phyloP scores from a whole-genome alignment of 1,139 yeast species.

The Yamadazyma friedrichii region DNA sequence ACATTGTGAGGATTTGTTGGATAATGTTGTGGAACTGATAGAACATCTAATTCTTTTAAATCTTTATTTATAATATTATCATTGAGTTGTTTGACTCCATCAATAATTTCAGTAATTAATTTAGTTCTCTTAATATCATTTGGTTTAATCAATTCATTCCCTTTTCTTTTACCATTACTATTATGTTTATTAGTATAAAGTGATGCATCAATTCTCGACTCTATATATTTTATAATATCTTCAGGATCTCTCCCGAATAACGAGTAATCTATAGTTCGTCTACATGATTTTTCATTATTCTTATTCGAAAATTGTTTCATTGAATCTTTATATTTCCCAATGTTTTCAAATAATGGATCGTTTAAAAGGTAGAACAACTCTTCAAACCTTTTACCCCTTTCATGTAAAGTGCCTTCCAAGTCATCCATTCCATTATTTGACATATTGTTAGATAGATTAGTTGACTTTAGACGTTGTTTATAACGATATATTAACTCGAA shows the following conservation, averaged over 20 bases:
- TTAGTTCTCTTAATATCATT: constrained; percentile 9
- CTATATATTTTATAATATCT: constrained; percentile 5
- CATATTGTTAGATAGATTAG: constrained; percentile 1
- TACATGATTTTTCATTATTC: constrained; percentile 6
- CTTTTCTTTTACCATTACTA: constrained; percentile 8
- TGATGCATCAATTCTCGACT: constrained; percentile 7
- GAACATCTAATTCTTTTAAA: constrained; percentile 34
- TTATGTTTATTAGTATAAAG: constrained; percentile 1
- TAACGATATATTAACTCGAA: neutral
- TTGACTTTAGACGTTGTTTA: neutral
- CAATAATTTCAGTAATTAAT: constrained; percentile 12
- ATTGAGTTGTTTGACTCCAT: constrained; percentile 20
- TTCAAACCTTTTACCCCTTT: constrained; percentile 12
- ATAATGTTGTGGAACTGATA: constrained; percentile 44
- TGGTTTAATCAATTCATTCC: neutral
- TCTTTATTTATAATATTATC: constrained; percentile 24
- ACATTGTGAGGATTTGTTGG: constrained; percentile 43
- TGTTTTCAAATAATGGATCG: constrained; percentile 15
- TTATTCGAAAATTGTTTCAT: constrained; percentile 9
- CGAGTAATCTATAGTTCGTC: constrained; percentile 9
- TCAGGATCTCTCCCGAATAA: constrained; percentile 11
- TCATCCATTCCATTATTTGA: neutral
- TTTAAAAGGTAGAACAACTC: constrained; percentile 14
- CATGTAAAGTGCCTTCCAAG: constrained; percentile 3
- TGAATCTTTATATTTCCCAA: constrained; percentile 11